Evolutionary conservation across 192 early-diverging fungal species (phyloP).

Genomic region (Podila minutissima): DNA sequence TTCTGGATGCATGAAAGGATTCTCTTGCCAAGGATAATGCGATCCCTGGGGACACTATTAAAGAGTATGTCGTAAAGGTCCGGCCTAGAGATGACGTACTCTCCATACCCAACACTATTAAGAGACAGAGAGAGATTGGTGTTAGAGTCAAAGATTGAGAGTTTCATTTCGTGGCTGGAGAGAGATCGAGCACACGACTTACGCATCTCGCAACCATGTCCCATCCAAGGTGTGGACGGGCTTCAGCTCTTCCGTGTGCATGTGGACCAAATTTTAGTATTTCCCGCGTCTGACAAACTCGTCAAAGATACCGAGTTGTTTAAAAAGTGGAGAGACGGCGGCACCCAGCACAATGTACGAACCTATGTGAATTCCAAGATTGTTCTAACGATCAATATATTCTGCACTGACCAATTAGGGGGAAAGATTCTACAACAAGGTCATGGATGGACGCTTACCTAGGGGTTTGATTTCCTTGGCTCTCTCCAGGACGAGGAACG

Average conservation of each 20-base stretch:
- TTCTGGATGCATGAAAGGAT: neutral
- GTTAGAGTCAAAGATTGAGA: neutral
- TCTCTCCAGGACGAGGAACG: neutral
- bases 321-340: neutral
- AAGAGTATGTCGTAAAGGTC: neutral
- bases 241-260: neutral
- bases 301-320: neutral
- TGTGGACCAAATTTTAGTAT: neutral
- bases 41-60: neutral
- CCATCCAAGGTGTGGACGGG: neutral
- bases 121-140: no score
- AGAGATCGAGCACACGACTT: no score
- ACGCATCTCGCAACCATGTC: neutral
- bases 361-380: neutral
- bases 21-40: neutral
- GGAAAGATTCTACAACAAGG: no score
- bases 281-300: neutral
- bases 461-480: neutral
- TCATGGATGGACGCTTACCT: no score
- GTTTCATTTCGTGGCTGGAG: no score
- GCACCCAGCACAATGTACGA: neutral
- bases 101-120: neutral
- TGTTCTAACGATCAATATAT: no score
- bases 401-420: no score
- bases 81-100: neutral